Base-by-base conservation (phyloP, 1,139 yeast species). In the Taphrina populina region DNA sequence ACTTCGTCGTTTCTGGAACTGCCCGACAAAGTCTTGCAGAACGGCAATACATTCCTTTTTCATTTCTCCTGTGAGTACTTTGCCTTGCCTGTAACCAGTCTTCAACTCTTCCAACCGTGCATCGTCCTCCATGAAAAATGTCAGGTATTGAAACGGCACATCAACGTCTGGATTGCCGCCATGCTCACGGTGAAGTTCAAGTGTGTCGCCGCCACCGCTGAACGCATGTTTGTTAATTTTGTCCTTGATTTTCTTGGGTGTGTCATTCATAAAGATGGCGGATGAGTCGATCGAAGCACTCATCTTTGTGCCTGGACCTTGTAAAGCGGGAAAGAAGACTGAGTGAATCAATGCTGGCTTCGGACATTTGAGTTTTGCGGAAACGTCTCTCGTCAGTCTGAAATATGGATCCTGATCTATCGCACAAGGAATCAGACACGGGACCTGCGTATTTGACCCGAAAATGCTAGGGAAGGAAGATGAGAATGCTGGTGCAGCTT, bases 161-260 rank as follows among this genome's bases (percentile, higher is more conserved):
- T 94, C 99, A 34, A 90, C 84, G 62, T 92, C 97, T 46, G 96
- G 95, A 69, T 92, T 77, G 65, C 98, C 99, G 55, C 99, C 99
- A 54, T 75, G 73, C 67, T 76, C 75, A 70, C 95, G 81, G 71
- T 94, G 99, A 65, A 88, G 95, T 70, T 92, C 98, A 52, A 85
- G 74, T 4, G 95, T 79, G 51, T 81, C 84, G 69, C 82, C 80
- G 61, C 99, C 99, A 62, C 99, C 99, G 49, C 95, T 84, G 71
- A 94, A 94, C 5, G 97, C 98, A 68, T 88, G 85, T 71, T 90
- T 92, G 75, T 94, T 94, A 69, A 94, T 85, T 73, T 94, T 94
- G 77, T 88, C 92, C 70, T 86, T 84, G 63, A 94, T 85, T 73
- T 86, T 90, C 70, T 85, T 86, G 52, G 95, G 81, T 1, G 96